Evolutionary conservation across 1,284 basidiomycete species (phyloP), one percentile per base, ranked within the genome.

Genomic region (Trichosporon coremiiforme): DNA sequence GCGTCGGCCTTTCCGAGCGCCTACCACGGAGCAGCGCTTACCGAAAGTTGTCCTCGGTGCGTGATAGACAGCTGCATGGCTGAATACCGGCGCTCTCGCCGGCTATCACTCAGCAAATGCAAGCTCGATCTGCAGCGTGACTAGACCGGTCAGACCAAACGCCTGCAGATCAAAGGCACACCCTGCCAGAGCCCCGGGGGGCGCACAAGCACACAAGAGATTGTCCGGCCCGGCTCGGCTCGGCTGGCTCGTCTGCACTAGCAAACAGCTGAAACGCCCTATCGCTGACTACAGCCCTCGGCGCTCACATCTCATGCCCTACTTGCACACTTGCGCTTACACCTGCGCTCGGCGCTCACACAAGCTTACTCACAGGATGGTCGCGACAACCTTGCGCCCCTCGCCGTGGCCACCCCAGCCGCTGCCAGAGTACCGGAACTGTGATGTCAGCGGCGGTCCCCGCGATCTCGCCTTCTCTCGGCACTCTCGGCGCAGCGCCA

Each of bases 311-410:
- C 36, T 38, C 6, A 38, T 12, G 8, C 12, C 2, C 5, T 12
- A 38, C 36, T 38, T 33, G 33, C n/a, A n/a, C 33, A 8, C 33
- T 33, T 33, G 8, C 33, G 33, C 33, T 12, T 38, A 38, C 36
- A 12, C 36, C 10, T 38, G 36, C 36, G 10, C 36, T 38, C 36
- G 36, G 10, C n/a, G 33, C 33, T 3, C 8, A 33, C 33, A 33
- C 33, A 38, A 38, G 36, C 41, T 45, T 12, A 65, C 67, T 66
- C 47, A 68, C 80, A 82, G 68, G 29, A 82, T 81, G 0, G 81
- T 82, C 1, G 81, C 81, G 6, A 80, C 77, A 9, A 82, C 80
- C 68, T 80, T 81, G 29, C 81, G 71, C 2, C 81, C 81, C 55
- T 74, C 72, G 13, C 79, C 80, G 64, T 69, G 64, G 7, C 79